phyloP scores from a whole-genome alignment of 1,284 basidiomycete genomes.

The Bondarzewia mesenterica region DNA sequence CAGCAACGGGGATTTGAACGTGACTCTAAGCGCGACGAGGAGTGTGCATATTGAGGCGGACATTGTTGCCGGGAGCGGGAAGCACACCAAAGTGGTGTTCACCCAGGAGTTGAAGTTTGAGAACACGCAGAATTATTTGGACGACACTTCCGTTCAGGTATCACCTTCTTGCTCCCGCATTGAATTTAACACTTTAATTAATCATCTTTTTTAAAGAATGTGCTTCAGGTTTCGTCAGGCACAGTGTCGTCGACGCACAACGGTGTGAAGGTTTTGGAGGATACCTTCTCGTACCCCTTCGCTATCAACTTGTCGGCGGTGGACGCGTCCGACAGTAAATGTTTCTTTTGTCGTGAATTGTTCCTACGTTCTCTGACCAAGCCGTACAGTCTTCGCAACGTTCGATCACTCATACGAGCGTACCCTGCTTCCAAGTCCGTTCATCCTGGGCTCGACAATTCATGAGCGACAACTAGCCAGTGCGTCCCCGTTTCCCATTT shows the following conservation, averaged over 20 bases:
- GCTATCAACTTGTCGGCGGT: slow-evolving; percentile 47
- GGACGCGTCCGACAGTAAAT: slow-evolving; percentile 43
- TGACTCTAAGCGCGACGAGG: slow-evolving; percentile 47
- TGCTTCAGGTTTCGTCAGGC: slow-evolving; percentile 56
- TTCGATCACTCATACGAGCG: slow-evolving; percentile 69
- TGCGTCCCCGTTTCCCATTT: slow-evolving; percentile 18
- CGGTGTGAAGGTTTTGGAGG: slow-evolving; percentile 40
- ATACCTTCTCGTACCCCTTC: slow-evolving; percentile 59
- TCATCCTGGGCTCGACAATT: slow-evolving; percentile 51
- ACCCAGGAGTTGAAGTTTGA: slow-evolving; percentile 43
- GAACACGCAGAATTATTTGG: slow-evolving; percentile 47
- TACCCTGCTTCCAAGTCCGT: slow-evolving; percentile 45
- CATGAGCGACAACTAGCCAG: slow-evolving; percentile 49
- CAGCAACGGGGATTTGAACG: slow-evolving; percentile 36
- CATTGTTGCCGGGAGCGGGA: slow-evolving; percentile 50
- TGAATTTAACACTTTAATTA: neutral
- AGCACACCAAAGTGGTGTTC: slow-evolving; percentile 43
- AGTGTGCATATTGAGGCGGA: slow-evolving; percentile 48
- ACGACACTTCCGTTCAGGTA: slow-evolving; percentile 43
- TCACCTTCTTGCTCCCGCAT: neutral
- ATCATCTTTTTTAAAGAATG: slow-evolving; percentile 31
- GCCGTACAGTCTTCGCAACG: slow-evolving; percentile 33
- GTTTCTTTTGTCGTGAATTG: neutral
- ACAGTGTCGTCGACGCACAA: slow-evolving; percentile 52
- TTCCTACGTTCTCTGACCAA: neutral